phyloP scores from a whole-genome alignment of 1,284 basidiomycete genomes.

The Boletellus sp. region DNA sequence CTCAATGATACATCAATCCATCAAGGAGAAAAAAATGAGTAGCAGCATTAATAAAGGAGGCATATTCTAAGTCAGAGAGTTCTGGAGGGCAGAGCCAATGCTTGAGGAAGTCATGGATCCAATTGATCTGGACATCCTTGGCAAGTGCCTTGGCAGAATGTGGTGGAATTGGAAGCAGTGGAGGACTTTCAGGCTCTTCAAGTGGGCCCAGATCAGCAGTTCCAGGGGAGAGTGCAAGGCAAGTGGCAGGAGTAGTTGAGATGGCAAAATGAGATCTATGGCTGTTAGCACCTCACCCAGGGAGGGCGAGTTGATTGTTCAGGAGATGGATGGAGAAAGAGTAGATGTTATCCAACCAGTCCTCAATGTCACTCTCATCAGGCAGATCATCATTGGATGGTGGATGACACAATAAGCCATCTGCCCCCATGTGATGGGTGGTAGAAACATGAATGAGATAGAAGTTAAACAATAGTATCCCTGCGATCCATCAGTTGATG shows the following conservation, averaged over 20 bases:
- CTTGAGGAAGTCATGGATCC: background rate
- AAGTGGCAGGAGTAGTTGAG: background rate
- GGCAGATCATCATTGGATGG: background rate
- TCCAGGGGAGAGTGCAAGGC: no score
- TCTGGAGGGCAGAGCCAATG: rapidly evolving
- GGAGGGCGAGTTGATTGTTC: background rate
- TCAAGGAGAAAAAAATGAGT: background rate
- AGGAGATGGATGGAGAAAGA: background rate
- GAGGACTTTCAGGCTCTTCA: background rate
- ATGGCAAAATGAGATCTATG: background rate
- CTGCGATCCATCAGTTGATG: background rate
- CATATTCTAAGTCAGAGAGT: background rate
- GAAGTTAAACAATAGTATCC: background rate
- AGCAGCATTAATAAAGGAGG: background rate
- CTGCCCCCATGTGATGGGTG: background rate
- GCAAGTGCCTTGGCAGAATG: background rate
- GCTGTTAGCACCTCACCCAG: background rate
- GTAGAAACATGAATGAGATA: background rate
- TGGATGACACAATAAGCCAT: background rate
- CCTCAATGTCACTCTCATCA: background rate
- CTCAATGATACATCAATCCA: background rate
- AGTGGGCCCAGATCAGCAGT: no score
- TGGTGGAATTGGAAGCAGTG: background rate
- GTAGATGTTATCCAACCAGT: background rate
- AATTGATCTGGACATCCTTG: background rate